Conservation (phyloP, 2,329 filamentous ascomycete species). For the Rhytidhysteron rufulum region DNA sequence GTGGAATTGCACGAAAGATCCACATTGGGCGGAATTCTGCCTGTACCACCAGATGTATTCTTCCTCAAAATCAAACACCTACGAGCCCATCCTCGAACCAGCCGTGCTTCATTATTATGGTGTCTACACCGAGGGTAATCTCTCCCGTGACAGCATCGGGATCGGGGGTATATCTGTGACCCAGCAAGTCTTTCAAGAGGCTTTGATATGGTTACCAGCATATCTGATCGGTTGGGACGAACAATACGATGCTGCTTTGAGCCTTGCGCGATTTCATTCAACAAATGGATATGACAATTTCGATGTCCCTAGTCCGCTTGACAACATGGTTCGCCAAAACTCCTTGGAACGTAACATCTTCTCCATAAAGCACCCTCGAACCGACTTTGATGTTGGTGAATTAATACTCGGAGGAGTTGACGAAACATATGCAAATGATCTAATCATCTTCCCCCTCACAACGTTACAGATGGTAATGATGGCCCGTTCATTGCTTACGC, state of each 20-base stretch:
- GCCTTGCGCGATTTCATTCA: constrained; percentile 2
- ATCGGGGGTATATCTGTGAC: constrained; percentile 1
- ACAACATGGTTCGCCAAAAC: constrained; percentile 5
- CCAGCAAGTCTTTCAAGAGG: constrained; percentile 3
- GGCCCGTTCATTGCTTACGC: no score
- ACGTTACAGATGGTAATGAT: no score
- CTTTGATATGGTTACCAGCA: neutral
- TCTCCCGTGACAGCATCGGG: constrained; percentile 3
- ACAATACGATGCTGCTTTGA: constrained; percentile 3
- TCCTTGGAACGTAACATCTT: constrained; percentile 3
- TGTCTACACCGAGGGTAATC: constrained; percentile 5
- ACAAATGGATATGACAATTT: constrained; percentile 1
- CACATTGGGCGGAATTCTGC: neutral
- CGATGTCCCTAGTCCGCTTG: neutral
- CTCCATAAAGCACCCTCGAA: constrained; percentile 3
- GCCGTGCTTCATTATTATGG: constrained; percentile 2
- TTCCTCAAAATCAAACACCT: neutral
- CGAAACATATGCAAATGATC: neutral
- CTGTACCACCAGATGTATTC: neutral
- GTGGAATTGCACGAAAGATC: constrained; percentile 1
- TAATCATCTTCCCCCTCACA: neutral
- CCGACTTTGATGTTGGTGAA: constrained; percentile 2
- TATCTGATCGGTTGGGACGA: constrained; percentile 5
- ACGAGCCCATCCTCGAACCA: neutral
- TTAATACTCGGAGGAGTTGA: constrained; percentile 4